A percentile compares a stretch with the other conserved stretches of the same genome.
These are phyloP conservation scores for Guadua angustifolia DNA, from an alignment of 176 grass and related monocot genomes.

Conservation along the genomic window DNA sequence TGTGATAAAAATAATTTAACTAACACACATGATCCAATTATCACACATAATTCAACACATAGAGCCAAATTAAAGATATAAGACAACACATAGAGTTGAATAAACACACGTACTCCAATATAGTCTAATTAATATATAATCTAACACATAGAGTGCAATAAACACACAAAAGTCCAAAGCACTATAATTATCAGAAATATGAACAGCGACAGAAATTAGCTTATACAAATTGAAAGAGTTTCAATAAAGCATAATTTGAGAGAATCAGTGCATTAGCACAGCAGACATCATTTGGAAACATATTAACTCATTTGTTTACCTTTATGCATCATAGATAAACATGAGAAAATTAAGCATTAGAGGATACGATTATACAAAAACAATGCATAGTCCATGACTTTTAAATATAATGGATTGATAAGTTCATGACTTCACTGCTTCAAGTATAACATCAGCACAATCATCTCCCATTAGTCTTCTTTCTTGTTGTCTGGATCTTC, in stretches of 20 bases:
- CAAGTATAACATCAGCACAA: neutral
- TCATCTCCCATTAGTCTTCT: constrained; percentile 50
- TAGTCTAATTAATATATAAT: too few relatives aligned
- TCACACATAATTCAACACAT: too few relatives aligned
- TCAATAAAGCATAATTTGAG: neutral
- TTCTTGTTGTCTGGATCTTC: constrained; percentile 84
- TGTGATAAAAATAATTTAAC: too few relatives aligned
- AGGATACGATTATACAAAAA: neutral
- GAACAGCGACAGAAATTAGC: neutral
- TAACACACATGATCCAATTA: too few relatives aligned
- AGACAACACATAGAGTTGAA: too few relatives aligned
- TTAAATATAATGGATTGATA: too few relatives aligned
- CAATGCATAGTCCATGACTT: constrained; percentile 13
- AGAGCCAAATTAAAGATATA: too few relatives aligned
- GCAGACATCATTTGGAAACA: constrained; percentile 12
- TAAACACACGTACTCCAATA: too few relatives aligned
- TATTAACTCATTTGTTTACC: neutral
- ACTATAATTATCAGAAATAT: constrained; percentile 7
- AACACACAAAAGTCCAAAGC: neutral
- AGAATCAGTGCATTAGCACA: neutral
- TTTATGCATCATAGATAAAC: too few relatives aligned
- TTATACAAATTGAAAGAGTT: neutral
- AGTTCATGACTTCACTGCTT: neutral
- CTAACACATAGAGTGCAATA: too few relatives aligned
- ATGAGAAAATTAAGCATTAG: neutral